A percentile compares a stretch with the other conserved stretches of the same genome.
phyloP scores from a whole-genome alignment of 805 yeast species.

The Cyberlindnera xylosilytica region DNA sequence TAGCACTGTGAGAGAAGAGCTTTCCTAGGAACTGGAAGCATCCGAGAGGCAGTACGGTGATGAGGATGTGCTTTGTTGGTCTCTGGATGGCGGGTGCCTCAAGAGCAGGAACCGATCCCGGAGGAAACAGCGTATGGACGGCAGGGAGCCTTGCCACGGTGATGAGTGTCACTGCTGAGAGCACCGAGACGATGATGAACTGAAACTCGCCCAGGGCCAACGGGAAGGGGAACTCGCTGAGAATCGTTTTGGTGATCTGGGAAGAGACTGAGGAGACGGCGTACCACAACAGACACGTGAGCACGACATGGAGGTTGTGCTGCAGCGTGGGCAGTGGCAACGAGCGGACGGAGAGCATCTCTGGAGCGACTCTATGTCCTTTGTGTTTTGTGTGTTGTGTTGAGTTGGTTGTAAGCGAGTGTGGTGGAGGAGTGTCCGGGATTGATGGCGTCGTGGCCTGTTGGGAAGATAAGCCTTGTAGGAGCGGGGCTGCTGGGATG shows the following conservation, averaged over 20 bases:
- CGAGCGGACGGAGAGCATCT: background rate
- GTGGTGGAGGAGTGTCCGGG: too few species aligned
- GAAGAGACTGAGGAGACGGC: constrained; percentile 59
- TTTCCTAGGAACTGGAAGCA: constrained; percentile 65
- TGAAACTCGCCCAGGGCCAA: constrained; percentile 64
- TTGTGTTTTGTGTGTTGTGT: too few species aligned
- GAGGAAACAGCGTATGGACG: constrained; percentile 42
- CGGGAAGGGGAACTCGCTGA: constrained; percentile 56
- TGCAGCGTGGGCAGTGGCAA: background rate
- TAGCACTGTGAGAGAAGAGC: constrained; percentile 59
- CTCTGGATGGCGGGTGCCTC: constrained; percentile 24
- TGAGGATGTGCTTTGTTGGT: constrained; percentile 40
- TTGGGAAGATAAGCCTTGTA: constrained; percentile 1
- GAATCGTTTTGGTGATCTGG: constrained; percentile 56
- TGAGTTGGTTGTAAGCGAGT: too few species aligned
- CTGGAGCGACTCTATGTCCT: too few species aligned
- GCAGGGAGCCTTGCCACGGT: constrained; percentile 32
- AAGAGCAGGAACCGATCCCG: constrained; percentile 48
- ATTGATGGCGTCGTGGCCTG: background rate
- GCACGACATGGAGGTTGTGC: constrained; percentile 14
- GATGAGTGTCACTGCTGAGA: constrained; percentile 39
- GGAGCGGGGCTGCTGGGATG: too few species aligned
- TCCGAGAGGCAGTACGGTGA: constrained; percentile 59
- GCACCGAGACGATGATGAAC: constrained; percentile 46
- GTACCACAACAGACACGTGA: constrained; percentile 58